Base-by-base conservation (phyloP, 306 rosid species). In the Spatholobus suberectus region DNA sequence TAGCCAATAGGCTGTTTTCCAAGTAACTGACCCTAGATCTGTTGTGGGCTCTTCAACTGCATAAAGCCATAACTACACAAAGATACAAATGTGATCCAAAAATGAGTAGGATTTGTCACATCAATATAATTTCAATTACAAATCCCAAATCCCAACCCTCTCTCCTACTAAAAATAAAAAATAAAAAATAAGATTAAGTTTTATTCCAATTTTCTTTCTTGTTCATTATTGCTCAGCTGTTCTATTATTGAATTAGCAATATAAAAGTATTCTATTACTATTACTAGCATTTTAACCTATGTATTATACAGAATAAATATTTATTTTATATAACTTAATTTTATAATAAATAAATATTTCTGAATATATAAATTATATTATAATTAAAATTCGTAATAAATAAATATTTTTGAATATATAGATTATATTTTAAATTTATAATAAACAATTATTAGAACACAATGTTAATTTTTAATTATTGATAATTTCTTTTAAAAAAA, bases 81-180 rank as follows among this genome's bases (percentile, higher is more conserved):
- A 14, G 17, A 10, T 35, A 24, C 40, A 43, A 68, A 46, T 75
- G 27, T 52, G 43, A 43, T 61, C 67, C 78, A 69, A 38, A 49
- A 37, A 32, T 2, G 69, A 69, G 41, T 29, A 18, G 37, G 49
- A 49, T 69, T 21, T 40, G 44, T 27, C 49, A 71, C 49, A 51
- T 76, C 78, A 38, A 58, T 76, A 32, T 17, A 69, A 58, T 83
- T 76, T 57, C 61, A 69, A 34, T 15, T 49, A 75, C 18, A 13
- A 57, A 34, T 9, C 17, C 6, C 46, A 35, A 66, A 38, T 37
- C 29, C 9, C 32, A 38, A 38, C 5, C 46, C 29, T 52, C n/a
- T 32, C 8, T 34, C 62, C 44, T 1, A 20, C 6, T 37, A 2
- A 37, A 37, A 37, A 37, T 0, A 37, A 4, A 37, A 1, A 37